These are phyloP conservation scores for Lasiosphaeris hirsuta DNA, from an alignment of 495 filamentous ascomycete genomes.

Conservation along the genomic window DNA sequence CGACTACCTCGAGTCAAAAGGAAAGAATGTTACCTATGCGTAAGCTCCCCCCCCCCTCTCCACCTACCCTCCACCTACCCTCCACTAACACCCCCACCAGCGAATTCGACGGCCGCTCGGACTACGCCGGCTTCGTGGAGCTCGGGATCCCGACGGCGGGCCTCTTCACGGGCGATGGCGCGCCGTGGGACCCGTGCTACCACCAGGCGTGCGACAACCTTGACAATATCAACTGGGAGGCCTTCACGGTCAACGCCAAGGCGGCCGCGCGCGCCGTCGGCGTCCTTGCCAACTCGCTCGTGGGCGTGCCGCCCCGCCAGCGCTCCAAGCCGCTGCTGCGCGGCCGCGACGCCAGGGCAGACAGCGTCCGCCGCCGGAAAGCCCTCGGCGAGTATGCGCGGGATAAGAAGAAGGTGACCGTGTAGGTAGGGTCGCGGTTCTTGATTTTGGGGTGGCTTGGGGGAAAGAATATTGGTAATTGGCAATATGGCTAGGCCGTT, in stretches of 20 bases:
- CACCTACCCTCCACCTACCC: background rate
- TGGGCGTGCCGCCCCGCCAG: conserved; percentile 31
- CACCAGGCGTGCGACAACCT: conserved; percentile 58
- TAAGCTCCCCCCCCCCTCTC: background rate
- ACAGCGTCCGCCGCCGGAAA: conserved; percentile 18
- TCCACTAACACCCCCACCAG: conserved; percentile 17
- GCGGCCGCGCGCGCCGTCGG: conserved; percentile 56
- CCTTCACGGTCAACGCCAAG: conserved; percentile 57
- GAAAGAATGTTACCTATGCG: conserved; percentile 25
- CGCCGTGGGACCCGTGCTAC: conserved; percentile 60
- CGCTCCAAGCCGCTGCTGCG: conserved; percentile 22
- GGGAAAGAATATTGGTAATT: too few relatives aligned
- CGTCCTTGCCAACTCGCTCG: conserved; percentile 46
- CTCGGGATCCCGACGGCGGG: conserved; percentile 58
- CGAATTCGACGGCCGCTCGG: conserved; percentile 59
- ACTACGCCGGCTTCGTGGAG: conserved; percentile 64
- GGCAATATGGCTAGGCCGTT: too few relatives aligned
- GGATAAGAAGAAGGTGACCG: too few relatives aligned
- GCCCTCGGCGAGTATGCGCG: conserved; percentile 9
- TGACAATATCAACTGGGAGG: conserved; percentile 56
- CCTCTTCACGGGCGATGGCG: conserved; percentile 62
- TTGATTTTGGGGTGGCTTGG: too few relatives aligned
- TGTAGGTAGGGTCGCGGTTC: too few relatives aligned
- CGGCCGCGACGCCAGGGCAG: conserved; percentile 11
- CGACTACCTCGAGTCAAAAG: conserved; percentile 30